Conservation (phyloP, 1,139 yeast genomes). For the Yamadazyma triangularis region DNA sequence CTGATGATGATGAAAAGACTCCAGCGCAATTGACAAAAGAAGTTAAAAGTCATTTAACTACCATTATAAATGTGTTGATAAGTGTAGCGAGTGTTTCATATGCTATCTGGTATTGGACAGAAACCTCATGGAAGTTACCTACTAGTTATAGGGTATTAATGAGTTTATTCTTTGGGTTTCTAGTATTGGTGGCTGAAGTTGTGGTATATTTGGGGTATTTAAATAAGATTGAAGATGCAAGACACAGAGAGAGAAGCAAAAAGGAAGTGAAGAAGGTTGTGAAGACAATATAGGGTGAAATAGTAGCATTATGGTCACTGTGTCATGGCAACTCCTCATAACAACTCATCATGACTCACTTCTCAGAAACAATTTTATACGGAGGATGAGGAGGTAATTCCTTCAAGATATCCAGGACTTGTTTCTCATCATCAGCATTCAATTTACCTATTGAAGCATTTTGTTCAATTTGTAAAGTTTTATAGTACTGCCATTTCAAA, state of each 20-base stretch:
- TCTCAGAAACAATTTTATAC: slow-evolving; percentile 36
- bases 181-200: slow-evolving; percentile 83
- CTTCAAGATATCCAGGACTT: slow-evolving; percentile 16
- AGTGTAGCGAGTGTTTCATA: slow-evolving; percentile 81
- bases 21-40: slow-evolving; percentile 64
- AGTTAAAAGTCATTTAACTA: slow-evolving; percentile 73
- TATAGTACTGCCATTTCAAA: slow-evolving; percentile 43
- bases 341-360: too few relatives aligned
- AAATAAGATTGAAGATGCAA: slow-evolving; percentile 68
- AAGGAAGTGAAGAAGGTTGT: slow-evolving; percentile 59
- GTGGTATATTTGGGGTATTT: slow-evolving; percentile 83
- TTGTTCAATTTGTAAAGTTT: slow-evolving; percentile 34
- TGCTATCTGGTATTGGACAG: slow-evolving; percentile 95
- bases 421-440: slow-evolving; percentile 6
- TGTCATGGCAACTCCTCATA: too few relatives aligned
- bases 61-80: slow-evolving; percentile 71
- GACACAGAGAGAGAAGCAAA: slow-evolving; percentile 46
- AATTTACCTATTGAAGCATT: slow-evolving; percentile 15
- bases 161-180: slow-evolving; percentile 64
- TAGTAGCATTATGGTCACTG: too few relatives aligned
- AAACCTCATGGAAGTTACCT: slow-evolving; percentile 50
- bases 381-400: slow-evolving; percentile 46
- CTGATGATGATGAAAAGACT: slow-evolving; percentile 28
- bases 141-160: slow-evolving; percentile 60
- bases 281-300: slow-evolving; percentile 17